A percentile compares a stretch with the other conserved stretches of the same genome.
Evolutionary conservation across 768 basidiomycete species (phyloP).

Genomic region (Amanita polypyramis): DNA sequence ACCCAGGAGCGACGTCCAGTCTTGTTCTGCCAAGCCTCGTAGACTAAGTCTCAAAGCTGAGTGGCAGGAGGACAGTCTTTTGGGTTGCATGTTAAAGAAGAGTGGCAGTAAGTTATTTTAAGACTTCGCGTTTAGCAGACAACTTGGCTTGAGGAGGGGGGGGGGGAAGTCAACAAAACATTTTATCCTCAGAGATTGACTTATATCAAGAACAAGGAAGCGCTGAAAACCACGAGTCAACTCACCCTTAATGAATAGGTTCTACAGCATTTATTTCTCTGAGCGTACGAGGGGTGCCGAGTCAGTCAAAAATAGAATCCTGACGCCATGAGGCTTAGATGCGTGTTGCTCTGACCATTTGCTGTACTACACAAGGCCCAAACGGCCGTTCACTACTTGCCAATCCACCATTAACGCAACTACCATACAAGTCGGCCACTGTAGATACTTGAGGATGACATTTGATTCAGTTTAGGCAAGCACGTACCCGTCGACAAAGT

Average conservation of each 20-base stretch:
- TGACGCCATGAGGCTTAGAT: no score
- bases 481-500: conserved; percentile 8
- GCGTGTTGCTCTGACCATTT: neutral
- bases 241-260: neutral
- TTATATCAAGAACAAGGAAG: neutral
- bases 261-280: neutral
- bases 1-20: neutral
- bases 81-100: neutral
- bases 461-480: no score
- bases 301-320: neutral
- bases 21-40: no score
- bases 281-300: no score
- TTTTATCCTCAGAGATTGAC: neutral
- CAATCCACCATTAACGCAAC: no score
- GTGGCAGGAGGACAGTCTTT: neutral
- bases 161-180: neutral
- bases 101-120: neutral
- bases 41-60: neutral
- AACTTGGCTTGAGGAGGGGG: neutral
- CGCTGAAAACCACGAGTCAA: neutral
- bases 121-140: neutral
- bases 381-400: neutral
- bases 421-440: neutral
- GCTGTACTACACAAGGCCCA: neutral
- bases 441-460: neutral